phyloP scores from a whole-genome alignment of 1,139 yeast species.

The Casaregolazyma lundiana region DNA sequence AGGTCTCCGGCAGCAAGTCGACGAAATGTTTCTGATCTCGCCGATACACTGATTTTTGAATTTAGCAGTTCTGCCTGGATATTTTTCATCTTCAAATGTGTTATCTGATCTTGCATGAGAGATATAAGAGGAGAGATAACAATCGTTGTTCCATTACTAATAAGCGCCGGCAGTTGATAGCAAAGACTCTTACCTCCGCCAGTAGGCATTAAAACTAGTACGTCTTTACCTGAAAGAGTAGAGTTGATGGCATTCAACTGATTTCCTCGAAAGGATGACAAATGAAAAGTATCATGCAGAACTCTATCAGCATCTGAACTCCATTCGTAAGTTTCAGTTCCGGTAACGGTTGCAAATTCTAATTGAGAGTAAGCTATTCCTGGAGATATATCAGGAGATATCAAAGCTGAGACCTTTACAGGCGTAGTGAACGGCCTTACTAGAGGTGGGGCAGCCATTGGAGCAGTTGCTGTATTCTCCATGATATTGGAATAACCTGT shows the following conservation, averaged over 20 bases:
- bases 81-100: constrained; percentile 60
- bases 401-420: neutral
- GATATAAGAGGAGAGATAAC: constrained; percentile 95
- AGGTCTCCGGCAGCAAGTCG: constrained; percentile 58
- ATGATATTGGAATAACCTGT: neutral
- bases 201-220: constrained; percentile 96
- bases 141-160: constrained; percentile 70
- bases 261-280: constrained; percentile 69
- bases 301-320: constrained; percentile 58
- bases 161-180: constrained; percentile 89
- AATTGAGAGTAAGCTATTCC: constrained; percentile 8
- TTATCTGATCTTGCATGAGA: constrained; percentile 96
- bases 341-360: constrained; percentile 4
- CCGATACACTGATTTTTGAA: constrained; percentile 56
- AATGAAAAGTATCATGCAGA: constrained; percentile 55
- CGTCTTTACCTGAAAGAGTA: constrained; percentile 76
- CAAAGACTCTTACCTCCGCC: constrained; percentile 98
- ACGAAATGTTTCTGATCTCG: constrained; percentile 59
- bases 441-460: constrained; percentile 1
- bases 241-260: constrained; percentile 86
- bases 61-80: constrained; percentile 87
- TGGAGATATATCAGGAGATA: constrained; percentile 1
- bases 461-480: neutral
- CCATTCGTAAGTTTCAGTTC: constrained; percentile 45
- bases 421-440: constrained; percentile 1